These are phyloP conservation scores for Fonsecaea pugnacius DNA, from an alignment of 2,329 filamentous ascomycete species.

Conservation along the genomic window DNA sequence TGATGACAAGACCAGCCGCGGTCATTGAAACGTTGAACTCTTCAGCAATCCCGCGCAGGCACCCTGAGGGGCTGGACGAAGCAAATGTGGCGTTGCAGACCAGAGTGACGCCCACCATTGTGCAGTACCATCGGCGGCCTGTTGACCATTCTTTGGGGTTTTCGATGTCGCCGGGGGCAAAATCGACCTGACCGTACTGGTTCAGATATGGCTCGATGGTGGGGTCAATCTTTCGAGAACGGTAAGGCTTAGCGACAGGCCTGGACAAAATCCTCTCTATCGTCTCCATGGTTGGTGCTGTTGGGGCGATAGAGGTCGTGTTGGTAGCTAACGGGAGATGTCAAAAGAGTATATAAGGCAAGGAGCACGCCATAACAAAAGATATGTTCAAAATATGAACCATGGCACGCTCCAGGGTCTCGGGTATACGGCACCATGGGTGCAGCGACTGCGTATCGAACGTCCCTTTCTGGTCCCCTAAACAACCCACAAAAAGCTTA, in stretches of 20 bases:
- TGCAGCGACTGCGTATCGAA: constrained; percentile 5
- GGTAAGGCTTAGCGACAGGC: constrained; percentile 59
- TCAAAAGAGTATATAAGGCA: neutral
- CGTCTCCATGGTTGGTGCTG: constrained; percentile 48
- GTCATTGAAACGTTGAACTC: constrained; percentile 55
- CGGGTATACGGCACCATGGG: constrained; percentile 22
- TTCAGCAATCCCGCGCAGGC: constrained; percentile 47
- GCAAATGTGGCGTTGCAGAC: constrained; percentile 63
- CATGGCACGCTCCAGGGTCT: constrained; percentile 2
- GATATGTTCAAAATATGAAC: constrained; percentile 2
- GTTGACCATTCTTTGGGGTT: constrained; percentile 50
- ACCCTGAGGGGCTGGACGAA: constrained; percentile 50
- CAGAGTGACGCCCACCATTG: constrained; percentile 46
- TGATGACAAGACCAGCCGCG: constrained; percentile 62
- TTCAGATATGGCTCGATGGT: constrained; percentile 52
- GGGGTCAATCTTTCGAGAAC: constrained; percentile 47
- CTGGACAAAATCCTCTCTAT: constrained; percentile 55
- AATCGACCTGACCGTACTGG: constrained; percentile 57
- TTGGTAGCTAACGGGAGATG: neutral
- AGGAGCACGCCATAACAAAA: constrained; percentile 2
- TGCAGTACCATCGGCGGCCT: constrained; percentile 50
- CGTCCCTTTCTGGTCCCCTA: constrained; percentile 1
- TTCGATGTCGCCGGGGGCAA: constrained; percentile 55
- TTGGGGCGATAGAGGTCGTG: neutral
- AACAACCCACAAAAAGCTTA: constrained; percentile 13